Percentiles rank a stretch among this genome's conserved stretches.
These are phyloP conservation scores for Podospora conica DNA, from an alignment of 495 filamentous ascomycete species.

Conservation along the genomic window DNA sequence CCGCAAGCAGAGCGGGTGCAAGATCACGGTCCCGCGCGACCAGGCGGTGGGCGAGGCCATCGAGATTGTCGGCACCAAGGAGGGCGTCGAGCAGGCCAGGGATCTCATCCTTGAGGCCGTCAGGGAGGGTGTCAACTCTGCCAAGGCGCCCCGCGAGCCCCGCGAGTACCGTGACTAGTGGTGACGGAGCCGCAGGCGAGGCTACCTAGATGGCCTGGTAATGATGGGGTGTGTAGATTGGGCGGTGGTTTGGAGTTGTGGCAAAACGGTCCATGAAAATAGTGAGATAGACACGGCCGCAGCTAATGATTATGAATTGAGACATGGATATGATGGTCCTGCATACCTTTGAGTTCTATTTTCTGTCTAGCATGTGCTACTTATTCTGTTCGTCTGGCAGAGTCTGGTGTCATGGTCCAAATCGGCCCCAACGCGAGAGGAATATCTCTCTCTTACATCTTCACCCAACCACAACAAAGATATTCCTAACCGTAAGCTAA, in stretches of 20 bases:
- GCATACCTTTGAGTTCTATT: too few species aligned
- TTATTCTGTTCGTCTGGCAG: too few species aligned
- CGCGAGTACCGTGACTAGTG: constrained; percentile 1
- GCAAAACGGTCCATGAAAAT: neutral
- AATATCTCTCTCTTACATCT: neutral
- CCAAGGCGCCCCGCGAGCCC: constrained; percentile 6
- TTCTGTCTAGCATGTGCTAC: too few species aligned
- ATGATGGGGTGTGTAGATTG: neutral
- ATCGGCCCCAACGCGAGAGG: neutral
- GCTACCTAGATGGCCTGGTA: neutral
- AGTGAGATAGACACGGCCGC: neutral
- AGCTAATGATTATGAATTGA: neutral
- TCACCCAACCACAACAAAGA: neutral
- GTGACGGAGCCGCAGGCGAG: neutral
- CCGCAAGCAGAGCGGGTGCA: constrained; percentile 83
- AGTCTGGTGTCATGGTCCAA: neutral
- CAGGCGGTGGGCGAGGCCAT: constrained; percentile 76
- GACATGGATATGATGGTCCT: neutral
- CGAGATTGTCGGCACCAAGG: constrained; percentile 71
- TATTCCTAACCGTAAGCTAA: neutral
- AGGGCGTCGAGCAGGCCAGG: constrained; percentile 80
- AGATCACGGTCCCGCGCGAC: constrained; percentile 83
- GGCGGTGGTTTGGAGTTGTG: neutral
- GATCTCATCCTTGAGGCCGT: constrained; percentile 83
- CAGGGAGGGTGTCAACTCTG: constrained; percentile 37